Conservation (phyloP, 441 rosid species). For the Adansonia grandidieri region DNA sequence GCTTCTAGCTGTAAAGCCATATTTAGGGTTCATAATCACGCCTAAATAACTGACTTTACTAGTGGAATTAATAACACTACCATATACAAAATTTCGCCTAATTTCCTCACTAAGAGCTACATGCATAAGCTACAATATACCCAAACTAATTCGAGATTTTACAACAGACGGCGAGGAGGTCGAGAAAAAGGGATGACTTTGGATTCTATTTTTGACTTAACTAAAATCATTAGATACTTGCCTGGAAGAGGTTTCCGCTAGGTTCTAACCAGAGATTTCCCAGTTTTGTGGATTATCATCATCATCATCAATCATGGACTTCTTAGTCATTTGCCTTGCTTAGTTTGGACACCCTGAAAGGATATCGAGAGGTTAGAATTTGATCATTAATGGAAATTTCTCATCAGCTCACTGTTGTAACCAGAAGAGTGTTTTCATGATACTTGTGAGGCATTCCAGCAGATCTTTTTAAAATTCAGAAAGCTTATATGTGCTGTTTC, state of each 20-base stretch:
- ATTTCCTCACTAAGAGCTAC: neutral
- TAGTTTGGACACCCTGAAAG: conserved; percentile 53
- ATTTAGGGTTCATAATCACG: neutral
- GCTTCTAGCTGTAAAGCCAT: neutral
- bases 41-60: neutral
- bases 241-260: conserved; percentile 11
- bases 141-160: neutral
- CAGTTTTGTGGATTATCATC: conserved; percentile 29
- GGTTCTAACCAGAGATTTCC: neutral
- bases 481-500: neutral
- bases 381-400: neutral
- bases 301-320: conserved; percentile 24
- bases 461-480: neutral
- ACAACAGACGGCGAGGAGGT: neutral
- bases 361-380: neutral
- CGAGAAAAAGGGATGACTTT: neutral
- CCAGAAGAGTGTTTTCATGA: neutral
- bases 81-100: neutral
- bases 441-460: neutral
- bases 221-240: conserved; percentile 13
- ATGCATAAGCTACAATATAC: neutral
- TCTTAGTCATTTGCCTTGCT: conserved; percentile 47
- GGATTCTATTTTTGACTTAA: neutral
- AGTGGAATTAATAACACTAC: neutral
- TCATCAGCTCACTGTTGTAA: neutral